phyloP scores from a whole-genome alignment of 2,329 filamentous ascomycete species.

The Claviceps arundinis region DNA sequence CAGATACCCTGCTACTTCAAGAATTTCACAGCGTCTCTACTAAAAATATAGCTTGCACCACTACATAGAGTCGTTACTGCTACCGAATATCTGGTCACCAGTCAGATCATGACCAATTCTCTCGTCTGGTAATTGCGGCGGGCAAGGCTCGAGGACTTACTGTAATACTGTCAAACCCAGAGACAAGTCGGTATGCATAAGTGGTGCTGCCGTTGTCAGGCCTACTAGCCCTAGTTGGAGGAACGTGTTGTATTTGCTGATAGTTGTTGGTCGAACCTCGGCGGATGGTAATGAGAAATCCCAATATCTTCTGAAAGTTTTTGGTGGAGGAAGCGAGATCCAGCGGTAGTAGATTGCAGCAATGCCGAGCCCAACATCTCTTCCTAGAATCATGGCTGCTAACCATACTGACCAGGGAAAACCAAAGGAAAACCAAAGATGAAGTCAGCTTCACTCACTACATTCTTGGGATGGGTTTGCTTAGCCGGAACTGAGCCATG shows the following conservation, averaged over 20 bases:
- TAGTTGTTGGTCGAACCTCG: slow-evolving; percentile 69
- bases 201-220: slow-evolving; percentile 65
- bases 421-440: background rate
- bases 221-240: slow-evolving; percentile 81
- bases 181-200: slow-evolving; percentile 48
- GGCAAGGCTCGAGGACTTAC: slow-evolving; percentile 30
- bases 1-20: slow-evolving; percentile 26
- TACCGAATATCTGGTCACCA: slow-evolving; percentile 55
- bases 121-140: background rate
- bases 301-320: slow-evolving; percentile 89
- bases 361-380: slow-evolving; percentile 71
- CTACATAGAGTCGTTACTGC: slow-evolving; percentile 88
- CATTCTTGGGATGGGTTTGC: too few species aligned
- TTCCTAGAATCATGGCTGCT: slow-evolving; percentile 77
- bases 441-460: background rate
- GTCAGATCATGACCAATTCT: background rate
- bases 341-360: slow-evolving; percentile 91
- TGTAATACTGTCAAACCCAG: slow-evolving; percentile 46
- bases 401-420: slow-evolving; percentile 52
- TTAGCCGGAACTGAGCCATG: too few species aligned
- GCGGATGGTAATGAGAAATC: slow-evolving; percentile 87
- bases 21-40: slow-evolving; percentile 85
- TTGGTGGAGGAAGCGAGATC: slow-evolving; percentile 84
- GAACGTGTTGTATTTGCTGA: slow-evolving; percentile 89
- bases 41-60: slow-evolving; percentile 77